Percentiles rank a stretch among this genome's conserved stretches.
Conservation (phyloP, 306 rosid genomes). For the Prunus campanulata region DNA sequence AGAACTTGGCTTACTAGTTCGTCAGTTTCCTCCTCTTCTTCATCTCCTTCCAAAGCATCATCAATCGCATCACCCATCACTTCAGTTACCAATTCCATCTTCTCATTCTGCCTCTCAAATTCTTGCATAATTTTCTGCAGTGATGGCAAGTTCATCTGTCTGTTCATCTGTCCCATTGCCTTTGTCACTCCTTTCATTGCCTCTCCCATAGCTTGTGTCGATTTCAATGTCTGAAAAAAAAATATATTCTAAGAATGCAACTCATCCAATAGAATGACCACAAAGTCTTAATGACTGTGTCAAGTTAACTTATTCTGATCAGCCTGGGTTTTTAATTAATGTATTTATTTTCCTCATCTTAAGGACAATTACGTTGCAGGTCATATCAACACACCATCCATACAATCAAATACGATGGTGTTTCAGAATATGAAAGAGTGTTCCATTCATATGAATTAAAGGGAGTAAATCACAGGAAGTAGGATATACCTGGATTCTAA, state of each 20-base stretch:
- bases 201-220: slow-evolving; percentile 98
- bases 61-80: slow-evolving; percentile 97
- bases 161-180: slow-evolving; percentile 99
- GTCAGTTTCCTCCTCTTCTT: slow-evolving; percentile 94
- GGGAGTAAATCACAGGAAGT: not conserved
- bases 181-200: slow-evolving; percentile 99
- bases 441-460: not conserved
- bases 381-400: not conserved
- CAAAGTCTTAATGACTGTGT: no score
- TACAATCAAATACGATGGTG: not conserved
- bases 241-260: not conserved
- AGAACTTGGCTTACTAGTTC: slow-evolving; percentile 91
- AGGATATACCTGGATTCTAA: slow-evolving; percentile 80
- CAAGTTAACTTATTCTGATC: not conserved
- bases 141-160: slow-evolving; percentile 94
- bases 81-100: slow-evolving; percentile 76
- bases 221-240: slow-evolving; percentile 66
- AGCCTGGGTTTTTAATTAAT: not conserved
- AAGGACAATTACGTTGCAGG: no score
- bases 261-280: not conserved
- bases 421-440: not conserved
- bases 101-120: slow-evolving; percentile 90
- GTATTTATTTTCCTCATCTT: not conserved
- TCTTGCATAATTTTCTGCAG: slow-evolving; percentile 94
- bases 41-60: slow-evolving; percentile 97